Percentiles rank a stretch among this genome's conserved stretches.
Conservation (phyloP, 495 filamentous ascomycete species). For the Podospora pseudopauciseta region DNA sequence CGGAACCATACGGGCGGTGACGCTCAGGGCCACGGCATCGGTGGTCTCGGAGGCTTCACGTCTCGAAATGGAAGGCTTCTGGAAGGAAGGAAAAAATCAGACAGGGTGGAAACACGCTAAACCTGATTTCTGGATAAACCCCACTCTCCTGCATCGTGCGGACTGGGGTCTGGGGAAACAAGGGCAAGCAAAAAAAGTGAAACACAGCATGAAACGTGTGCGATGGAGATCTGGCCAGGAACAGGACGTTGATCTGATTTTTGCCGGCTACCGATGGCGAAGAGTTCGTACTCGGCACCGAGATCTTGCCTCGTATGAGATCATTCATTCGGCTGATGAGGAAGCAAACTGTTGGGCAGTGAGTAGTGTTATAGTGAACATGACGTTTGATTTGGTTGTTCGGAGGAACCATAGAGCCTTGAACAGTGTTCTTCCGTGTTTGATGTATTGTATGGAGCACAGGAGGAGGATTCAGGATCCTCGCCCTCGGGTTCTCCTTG, state of each 20-base stretch:
- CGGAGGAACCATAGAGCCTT: background rate
- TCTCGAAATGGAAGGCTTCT: conserved; percentile 9
- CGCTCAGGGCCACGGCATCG: background rate
- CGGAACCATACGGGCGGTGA: background rate
- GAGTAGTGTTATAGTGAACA: no score
- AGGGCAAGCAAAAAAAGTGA: background rate
- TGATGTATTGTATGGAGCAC: background rate
- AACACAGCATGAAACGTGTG: conserved; percentile 6
- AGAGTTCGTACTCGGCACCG: background rate
- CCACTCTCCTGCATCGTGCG: background rate
- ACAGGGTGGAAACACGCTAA: conserved; percentile 4
- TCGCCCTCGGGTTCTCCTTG: background rate
- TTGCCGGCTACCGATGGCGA: conserved; percentile 4
- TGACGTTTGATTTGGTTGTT: background rate
- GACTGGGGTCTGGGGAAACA: conserved; percentile 5
- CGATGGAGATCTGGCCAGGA: conserved; percentile 6
- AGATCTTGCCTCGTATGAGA: background rate
- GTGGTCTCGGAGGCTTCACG: background rate
- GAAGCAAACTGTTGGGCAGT: background rate
- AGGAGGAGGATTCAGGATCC: background rate
- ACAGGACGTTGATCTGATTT: background rate
- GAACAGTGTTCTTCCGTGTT: background rate
- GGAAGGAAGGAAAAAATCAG: background rate
- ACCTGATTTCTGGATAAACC: background rate
- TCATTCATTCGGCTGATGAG: background rate